phyloP scores from a whole-genome alignment of 768 basidiomycete species.

The Neoboletus brunneissimus region DNA sequence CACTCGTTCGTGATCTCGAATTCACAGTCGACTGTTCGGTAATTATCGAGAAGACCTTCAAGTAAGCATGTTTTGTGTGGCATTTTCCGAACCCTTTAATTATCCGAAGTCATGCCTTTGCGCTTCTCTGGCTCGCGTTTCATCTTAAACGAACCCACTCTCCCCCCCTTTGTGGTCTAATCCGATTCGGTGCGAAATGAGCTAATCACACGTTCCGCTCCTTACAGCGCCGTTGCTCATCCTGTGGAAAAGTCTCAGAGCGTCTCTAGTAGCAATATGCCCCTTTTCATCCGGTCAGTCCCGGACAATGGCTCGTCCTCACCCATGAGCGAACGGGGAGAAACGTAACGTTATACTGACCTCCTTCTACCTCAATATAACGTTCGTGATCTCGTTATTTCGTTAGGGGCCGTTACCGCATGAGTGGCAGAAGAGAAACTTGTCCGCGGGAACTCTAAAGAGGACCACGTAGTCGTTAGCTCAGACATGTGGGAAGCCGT shows the following conservation, averaged over 20 bases:
- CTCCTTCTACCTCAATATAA: constrained; percentile 8
- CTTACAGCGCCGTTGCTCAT: constrained; percentile 48
- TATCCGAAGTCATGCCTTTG: constrained; percentile 13
- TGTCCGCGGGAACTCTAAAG: constrained; percentile 14
- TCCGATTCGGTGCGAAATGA: constrained; percentile 9
- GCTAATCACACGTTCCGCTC: constrained; percentile 14
- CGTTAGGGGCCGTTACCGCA: constrained; percentile 16
- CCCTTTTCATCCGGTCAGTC: constrained; percentile 45
- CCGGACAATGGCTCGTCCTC: constrained; percentile 9
- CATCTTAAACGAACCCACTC: constrained; percentile 13
- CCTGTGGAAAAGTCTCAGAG: constrained; percentile 56
- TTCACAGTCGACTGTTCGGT: constrained; percentile 49
- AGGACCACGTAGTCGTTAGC: constrained; percentile 18
- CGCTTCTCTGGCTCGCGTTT: constrained; percentile 19
- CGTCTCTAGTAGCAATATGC: constrained; percentile 59
- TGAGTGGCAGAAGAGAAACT: constrained; percentile 3
- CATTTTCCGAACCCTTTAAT: constrained; percentile 21
- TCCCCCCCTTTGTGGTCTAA: constrained; percentile 2
- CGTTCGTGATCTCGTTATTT: constrained; percentile 16
- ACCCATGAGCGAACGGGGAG: constrained; percentile 5
- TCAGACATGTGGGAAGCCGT: constrained; percentile 24
- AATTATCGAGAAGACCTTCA: constrained; percentile 61
- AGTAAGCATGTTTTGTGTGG: constrained; percentile 41
- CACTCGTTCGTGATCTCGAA: constrained; percentile 55
- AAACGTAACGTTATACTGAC: constrained; percentile 18